Conservation (phyloP, 108 stramenopile species). For the Epithemia pelagica region DNA sequence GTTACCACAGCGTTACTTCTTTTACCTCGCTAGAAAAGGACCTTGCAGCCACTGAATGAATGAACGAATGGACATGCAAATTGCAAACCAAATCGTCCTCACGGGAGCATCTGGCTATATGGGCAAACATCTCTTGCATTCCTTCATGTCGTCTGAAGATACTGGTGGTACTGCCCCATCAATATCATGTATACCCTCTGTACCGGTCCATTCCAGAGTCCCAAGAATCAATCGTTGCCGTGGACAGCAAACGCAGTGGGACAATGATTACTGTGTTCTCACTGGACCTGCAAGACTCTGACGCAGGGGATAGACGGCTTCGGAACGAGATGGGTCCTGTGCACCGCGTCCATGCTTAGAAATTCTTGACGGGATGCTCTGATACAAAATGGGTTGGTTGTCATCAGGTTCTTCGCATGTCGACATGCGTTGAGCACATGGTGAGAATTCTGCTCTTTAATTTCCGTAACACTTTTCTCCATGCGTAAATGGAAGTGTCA, state of each 20-base stretch:
- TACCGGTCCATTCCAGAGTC: slow-evolving; percentile 14
- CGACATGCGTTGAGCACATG: too few relatives aligned
- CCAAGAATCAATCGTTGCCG: slow-evolving; percentile 4
- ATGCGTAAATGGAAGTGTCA: too few relatives aligned
- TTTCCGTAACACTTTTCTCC: too few relatives aligned
- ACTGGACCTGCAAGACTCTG: slow-evolving; percentile 27
- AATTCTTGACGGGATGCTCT: slow-evolving; percentile 72
- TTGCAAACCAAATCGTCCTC: slow-evolving; percentile 23
- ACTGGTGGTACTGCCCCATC: not conserved
- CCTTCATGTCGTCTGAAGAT: slow-evolving; percentile 10
- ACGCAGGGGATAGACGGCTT: slow-evolving; percentile 10
- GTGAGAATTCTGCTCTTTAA: too few relatives aligned
- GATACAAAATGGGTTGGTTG: too few relatives aligned
- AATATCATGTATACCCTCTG: slow-evolving; percentile 22
- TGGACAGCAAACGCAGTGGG: not conserved
- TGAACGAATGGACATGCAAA: not conserved
- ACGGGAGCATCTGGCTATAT: slow-evolving; percentile 76
- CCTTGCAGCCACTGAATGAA: too few relatives aligned
- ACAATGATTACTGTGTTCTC: slow-evolving; percentile 6
- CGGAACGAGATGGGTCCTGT: not conserved
- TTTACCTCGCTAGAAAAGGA: not conserved
- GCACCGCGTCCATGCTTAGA: slow-evolving; percentile 26
- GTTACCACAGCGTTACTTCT: too few relatives aligned
- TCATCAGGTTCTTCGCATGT: too few relatives aligned
- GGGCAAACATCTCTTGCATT: slow-evolving; percentile 60